Percentiles rank a stretch among this genome's conserved stretches.
phyloP scores from a whole-genome alignment of 306 rosid genomes.

The Sechiopsis laciniata region DNA sequence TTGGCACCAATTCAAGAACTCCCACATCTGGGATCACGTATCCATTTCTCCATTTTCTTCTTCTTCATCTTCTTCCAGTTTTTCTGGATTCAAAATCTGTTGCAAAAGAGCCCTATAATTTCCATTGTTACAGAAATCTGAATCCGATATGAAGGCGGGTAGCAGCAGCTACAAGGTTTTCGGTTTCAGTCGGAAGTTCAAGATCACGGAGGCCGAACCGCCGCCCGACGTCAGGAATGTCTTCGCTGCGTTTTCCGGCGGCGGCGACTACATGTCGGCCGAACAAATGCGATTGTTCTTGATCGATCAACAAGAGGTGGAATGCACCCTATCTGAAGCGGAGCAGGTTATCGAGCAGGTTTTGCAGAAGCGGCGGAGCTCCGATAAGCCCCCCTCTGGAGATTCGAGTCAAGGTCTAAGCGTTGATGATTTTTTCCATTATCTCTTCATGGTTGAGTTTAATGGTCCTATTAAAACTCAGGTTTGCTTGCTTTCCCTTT shows the following conservation, averaged over 20 bases:
- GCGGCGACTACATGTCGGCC: conserved; percentile 34
- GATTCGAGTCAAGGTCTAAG: conserved; percentile 21
- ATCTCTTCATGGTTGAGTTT: conserved; percentile 43
- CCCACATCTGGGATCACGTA: not conserved
- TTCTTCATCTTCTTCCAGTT: not conserved
- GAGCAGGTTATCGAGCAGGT: conserved; percentile 31
- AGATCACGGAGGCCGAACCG: conserved; percentile 43
- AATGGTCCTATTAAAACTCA: conserved; percentile 49
- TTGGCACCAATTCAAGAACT: not conserved
- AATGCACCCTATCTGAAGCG: conserved; percentile 32
- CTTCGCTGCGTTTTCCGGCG: conserved; percentile 41
- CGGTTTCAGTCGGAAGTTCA: conserved; percentile 63
- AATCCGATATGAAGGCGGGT: not conserved
- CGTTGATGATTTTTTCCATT: conserved; percentile 55
- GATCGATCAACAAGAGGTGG: conserved; percentile 47
- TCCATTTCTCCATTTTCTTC: not conserved
- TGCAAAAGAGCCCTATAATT: not conserved
- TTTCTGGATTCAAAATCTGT: not conserved
- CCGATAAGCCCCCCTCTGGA: not conserved
- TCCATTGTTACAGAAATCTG: not conserved
- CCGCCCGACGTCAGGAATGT: conserved; percentile 53
- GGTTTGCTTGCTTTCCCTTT: conserved; percentile 32
- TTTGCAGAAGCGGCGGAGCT: conserved; percentile 26
- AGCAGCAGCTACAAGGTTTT: conserved; percentile 54
- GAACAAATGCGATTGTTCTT: conserved; percentile 51